Evolutionary conservation across 2,329 filamentous ascomycete species (phyloP).

Genomic region (Esteya vermicola): DNA sequence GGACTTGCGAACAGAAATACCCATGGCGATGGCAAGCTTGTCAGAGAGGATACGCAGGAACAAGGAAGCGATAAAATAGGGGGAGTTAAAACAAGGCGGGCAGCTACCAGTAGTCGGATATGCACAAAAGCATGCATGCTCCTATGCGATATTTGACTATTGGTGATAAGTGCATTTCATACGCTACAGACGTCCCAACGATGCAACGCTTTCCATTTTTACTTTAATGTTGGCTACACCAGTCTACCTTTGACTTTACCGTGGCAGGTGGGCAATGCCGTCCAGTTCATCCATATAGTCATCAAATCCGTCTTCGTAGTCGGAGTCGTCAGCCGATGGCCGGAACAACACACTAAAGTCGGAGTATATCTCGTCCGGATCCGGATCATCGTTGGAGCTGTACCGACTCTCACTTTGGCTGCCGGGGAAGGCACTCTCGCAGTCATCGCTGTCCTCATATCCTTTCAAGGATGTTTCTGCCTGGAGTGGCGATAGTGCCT

Average conservation of each 20-base stretch:
- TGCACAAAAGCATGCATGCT: no score
- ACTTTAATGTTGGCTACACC: neutral
- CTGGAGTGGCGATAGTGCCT: no score
- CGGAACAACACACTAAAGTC: slow-evolving; percentile 40
- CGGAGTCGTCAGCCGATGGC: slow-evolving; percentile 13
- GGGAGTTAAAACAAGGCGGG: neutral
- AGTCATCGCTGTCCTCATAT: slow-evolving; percentile 16
- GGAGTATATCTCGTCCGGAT: slow-evolving; percentile 33
- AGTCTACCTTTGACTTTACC: neutral
- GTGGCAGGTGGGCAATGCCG: slow-evolving; percentile 32
- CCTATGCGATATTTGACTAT: no score
- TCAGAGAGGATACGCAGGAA: no score
- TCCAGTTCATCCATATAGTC: slow-evolving; percentile 42
- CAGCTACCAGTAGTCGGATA: no score
- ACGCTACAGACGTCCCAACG: no score
- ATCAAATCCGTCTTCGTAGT: slow-evolving; percentile 27
- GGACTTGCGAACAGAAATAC: slow-evolving; percentile 42
- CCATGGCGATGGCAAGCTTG: slow-evolving; percentile 25
- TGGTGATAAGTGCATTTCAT: no score
- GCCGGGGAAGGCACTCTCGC: slow-evolving; percentile 31
- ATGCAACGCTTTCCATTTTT: no score
- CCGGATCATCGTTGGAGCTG: slow-evolving; percentile 17
- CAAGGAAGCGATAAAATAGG: no score
- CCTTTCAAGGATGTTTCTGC: no score
- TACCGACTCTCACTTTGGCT: slow-evolving; percentile 31